Base-by-base conservation (phyloP, 2,329 filamentous ascomycete genomes). In the Neurospora sp. region DNA sequence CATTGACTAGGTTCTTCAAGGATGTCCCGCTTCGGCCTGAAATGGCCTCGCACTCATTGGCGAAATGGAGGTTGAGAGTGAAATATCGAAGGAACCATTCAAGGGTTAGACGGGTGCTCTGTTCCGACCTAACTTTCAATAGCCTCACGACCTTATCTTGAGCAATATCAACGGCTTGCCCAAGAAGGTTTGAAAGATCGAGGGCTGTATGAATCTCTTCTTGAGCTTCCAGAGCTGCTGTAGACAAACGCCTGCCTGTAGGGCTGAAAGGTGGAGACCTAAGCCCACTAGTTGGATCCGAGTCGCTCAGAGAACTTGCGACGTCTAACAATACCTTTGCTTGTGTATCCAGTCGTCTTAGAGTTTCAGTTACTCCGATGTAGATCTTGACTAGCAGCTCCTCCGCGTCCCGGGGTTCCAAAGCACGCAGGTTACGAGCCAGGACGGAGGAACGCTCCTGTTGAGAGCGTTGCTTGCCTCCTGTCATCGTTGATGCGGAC, bases 311-410 rank as follows among this genome's bases (percentile, higher is more conserved):
- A 12, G 88, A 90, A 78, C 93, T 97, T 0, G 94, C 96, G 23
- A 97, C 92, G 79, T 99, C 96, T 10, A 99, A 84, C n/a, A 99
- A 81, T 10, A 98, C 89, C 79, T 99, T 99, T 69, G 96, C 91
- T 78, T 98, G 95, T 0, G 93, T 94, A 19, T 92, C 93, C 8
- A 97, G 82, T 76, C 96, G 87, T 70, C 96, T 86, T 66, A 99
- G 79, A 3, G 92, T 92, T 81, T 99, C 96, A 4, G 95, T 91
- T 8, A 97, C 90, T 40, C 91, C 89, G 19, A 93, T 91, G 77
- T 98, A 99, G 17, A 97, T 91, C 70, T 88, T 92, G 38, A 89
- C 84, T 15, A 98, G 86, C 75, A 98, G 87, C 6, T 89, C 87
- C 79, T 98, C 95, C 0, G 93, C 92, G 79, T 97, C 93, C 70